Percentiles rank a stretch among this genome's conserved stretches.
Evolutionary conservation across 2,329 filamentous ascomycete species (phyloP).

Genomic region (Cyanodermella asteris): DNA sequence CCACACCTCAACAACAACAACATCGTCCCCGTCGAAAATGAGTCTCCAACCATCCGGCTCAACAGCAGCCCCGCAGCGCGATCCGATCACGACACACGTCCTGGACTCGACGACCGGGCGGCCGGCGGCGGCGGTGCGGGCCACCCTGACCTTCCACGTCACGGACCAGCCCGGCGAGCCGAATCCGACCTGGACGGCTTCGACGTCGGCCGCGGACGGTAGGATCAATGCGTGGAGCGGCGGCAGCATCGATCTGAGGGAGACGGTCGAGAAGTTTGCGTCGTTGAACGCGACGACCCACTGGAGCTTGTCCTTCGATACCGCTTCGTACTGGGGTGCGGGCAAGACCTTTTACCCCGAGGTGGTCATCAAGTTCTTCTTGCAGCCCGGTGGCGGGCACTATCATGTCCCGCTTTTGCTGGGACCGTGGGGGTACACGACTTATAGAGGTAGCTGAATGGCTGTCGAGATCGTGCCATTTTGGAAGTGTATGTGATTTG

Average conservation of each 20-base stretch:
- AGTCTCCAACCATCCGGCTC: constrained; percentile 5
- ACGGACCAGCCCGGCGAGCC: constrained; percentile 36
- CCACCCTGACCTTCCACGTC: constrained; percentile 33
- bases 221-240: constrained; percentile 21
- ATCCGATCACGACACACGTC: constrained; percentile 27
- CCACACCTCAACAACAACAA: constrained; percentile 1
- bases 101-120: constrained; percentile 26
- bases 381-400: constrained; percentile 21
- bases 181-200: constrained; percentile 10
- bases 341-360: constrained; percentile 27
- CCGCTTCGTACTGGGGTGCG: constrained; percentile 24
- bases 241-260: constrained; percentile 9
- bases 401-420: constrained; percentile 29
- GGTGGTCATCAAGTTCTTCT: constrained; percentile 27
- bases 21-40: constrained; percentile 6
- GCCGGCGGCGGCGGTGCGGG: constrained; percentile 23
- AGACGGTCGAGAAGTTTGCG: constrained; percentile 8
- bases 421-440: constrained; percentile 29
- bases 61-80: constrained; percentile 11
- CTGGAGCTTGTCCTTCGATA: constrained; percentile 24
- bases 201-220: constrained; percentile 16
- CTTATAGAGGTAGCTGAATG: constrained; percentile 27
- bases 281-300: too few species aligned
- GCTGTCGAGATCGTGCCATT: background rate
- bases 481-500: constrained; percentile 1